Base-by-base conservation (phyloP, 2,329 filamentous ascomycete genomes). In the Ophiocordyceps camponoti-leonardi region DNA sequence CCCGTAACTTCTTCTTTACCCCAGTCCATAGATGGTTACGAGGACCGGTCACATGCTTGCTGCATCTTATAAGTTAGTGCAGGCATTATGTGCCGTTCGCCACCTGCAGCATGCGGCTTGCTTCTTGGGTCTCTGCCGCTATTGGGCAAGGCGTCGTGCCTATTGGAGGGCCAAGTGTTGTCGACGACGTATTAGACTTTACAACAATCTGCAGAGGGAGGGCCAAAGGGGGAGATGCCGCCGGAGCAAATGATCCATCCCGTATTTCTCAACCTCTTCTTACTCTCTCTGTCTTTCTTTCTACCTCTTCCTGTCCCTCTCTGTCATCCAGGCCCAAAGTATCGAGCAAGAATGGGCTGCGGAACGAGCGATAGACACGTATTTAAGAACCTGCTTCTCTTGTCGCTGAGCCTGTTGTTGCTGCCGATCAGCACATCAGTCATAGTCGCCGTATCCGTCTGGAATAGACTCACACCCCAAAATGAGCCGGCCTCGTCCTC, bases 401-500 rank as follows among this genome's bases (percentile, higher is more conserved):
- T 57, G 14, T 7, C 51, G 16, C 50, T 66, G 31, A 60, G 56
- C 45, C 31, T 65, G 5, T 31, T 64, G 3, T 60, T 67, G 45
- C 61, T 79, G 2, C 76, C 75, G 1, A 47, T 77, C n/a, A 60
- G 67, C 47, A 71, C 66, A 4, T 50, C 58, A 26, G 35, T 53
- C 16, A 56, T 75, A 41, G 56, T 74, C 8, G 45, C 63, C 16
- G 44, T 58, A 42, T 37, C 1, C 33, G 28, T 49, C 10, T 18
- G 44, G n/a, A 33, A 28, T 4, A n/a, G 44, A 7, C 39, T 45
- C n/a, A 4, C 26, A 20, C 13, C 5, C 3, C 43, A n/a, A 14
- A 20, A 44, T 43, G 2, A 44, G 46, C 4, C 40, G 20, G 14
- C 2, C 19, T 18, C 7, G 44, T 1, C 4, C 46, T 1, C 45